Evolutionary conservation across 805 yeast species (phyloP).

Genomic region (Ogataea trehaloabstinens): DNA sequence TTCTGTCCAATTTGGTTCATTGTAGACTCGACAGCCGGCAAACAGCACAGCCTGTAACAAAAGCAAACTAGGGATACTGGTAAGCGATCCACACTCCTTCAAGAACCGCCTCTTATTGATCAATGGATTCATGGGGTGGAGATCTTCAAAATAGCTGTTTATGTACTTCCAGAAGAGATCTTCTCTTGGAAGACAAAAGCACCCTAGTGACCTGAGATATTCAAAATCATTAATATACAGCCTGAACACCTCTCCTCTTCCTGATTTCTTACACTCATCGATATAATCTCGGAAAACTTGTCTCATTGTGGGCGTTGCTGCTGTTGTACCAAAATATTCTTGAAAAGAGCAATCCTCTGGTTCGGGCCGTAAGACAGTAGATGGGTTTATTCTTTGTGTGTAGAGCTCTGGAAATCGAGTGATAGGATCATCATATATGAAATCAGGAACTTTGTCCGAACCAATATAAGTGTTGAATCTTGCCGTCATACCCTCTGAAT

Average conservation of each 20-base stretch:
- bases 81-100: constrained; percentile 50
- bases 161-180: constrained; percentile 60
- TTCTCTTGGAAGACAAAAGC: constrained; percentile 63
- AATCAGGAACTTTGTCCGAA: constrained; percentile 11
- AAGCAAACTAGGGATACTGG: constrained; percentile 58
- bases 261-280: constrained; percentile 4
- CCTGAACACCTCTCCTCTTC: constrained; percentile 7
- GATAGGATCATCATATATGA: constrained; percentile 25
- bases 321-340: constrained; percentile 31
- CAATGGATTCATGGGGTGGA: constrained; percentile 70
- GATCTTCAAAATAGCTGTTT: constrained; percentile 56
- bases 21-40: constrained; percentile 63
- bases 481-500: not conserved
- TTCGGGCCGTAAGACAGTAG: constrained; percentile 15
- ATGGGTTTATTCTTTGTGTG: constrained; percentile 21
- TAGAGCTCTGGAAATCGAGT: constrained; percentile 24
- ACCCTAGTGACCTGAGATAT: constrained; percentile 42
- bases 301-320: constrained; percentile 28
- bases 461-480: not conserved
- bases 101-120: constrained; percentile 62
- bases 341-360: constrained; percentile 16
- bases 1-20: constrained; percentile 46
- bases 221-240: constrained; percentile 19
- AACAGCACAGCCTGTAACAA: constrained; percentile 65
- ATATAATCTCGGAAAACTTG: constrained; percentile 28